Evolutionary conservation across 257 asterid species (phyloP).

Genomic region (Petrea volubilis): DNA sequence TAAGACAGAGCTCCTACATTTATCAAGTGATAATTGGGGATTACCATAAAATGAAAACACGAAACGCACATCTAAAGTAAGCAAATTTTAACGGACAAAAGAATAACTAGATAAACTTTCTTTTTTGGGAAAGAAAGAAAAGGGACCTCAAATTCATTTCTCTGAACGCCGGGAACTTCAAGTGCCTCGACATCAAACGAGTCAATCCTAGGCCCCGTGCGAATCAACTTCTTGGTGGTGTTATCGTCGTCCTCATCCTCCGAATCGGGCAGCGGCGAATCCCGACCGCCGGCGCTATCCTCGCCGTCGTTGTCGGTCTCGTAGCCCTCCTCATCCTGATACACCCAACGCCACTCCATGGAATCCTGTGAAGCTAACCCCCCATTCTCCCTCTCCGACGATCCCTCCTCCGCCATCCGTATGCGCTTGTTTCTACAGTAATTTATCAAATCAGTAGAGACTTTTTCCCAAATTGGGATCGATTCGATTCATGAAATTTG

Average conservation of each 20-base stretch:
- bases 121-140: not conserved
- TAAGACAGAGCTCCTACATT: not conserved
- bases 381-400: conserved; percentile 81
- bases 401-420: conserved; percentile 74
- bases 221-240: conserved; percentile 74
- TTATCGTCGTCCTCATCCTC: conserved; percentile 62
- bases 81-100: not conserved
- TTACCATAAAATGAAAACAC: not conserved
- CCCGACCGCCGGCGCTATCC: conserved; percentile 39
- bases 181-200: conserved; percentile 96
- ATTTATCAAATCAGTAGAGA: not conserved
- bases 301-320: conserved; percentile 54
- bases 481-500: conserved; percentile 2
- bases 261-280: conserved; percentile 53
- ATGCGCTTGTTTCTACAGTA: not conserved
- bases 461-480: not conserved
- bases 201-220: conserved; percentile 91
- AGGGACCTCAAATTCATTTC: conserved; percentile 71
- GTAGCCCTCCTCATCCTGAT: conserved; percentile 65
- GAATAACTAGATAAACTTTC: not conserved
- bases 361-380: conserved; percentile 84
- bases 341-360: conserved; percentile 95
- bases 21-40: not conserved
- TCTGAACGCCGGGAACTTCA: conserved; percentile 86
- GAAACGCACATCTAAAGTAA: not conserved